Base-by-base conservation (phyloP, 352 stramenopile genomes). In the Phytophthora vignae region DNA sequence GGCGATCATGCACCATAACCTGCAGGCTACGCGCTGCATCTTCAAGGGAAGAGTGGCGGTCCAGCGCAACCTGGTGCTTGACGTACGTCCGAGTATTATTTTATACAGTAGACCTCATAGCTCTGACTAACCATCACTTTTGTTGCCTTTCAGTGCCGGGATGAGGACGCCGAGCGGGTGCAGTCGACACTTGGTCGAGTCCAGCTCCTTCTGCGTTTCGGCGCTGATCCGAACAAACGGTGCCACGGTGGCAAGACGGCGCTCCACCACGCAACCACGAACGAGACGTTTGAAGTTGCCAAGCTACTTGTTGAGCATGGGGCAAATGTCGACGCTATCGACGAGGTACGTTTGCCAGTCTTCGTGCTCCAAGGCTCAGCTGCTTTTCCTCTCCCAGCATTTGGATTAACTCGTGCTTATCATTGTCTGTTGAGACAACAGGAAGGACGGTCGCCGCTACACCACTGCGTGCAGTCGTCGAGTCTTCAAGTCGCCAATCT, bases 401-500 rank as follows among this genome's bases (percentile, higher is more conserved):
- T 22, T 29, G 25, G 25, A 29, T 29, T 29, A 4, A 29, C 38
- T 3, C 14, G 38, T 46, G 19, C 29, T 14, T 49, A 19, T 49
- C 31, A 21, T 49, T 21, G 19, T 2, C 36, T 15, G n/a, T 27
- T 10, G 3, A 9, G 17, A 48, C 19, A 22, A 40, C 55, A 77
- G 70, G 55, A 70, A 29, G 64, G 70, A 4, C 56, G 55, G 15
- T 55, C 70, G 5, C 64, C 64, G 40, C 55, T 77, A 25, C 44
- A 64, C 17, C 60, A 74, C 7, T 60, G 64, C 33, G 57, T 70
- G n/a, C 53, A 69, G 14, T 52, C 60, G 31, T 42, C 46, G 25
- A 77, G 70, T 42, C 61, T 73, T 7, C 36, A 73, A 14, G 65
- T 70, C 5, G 52, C n/a, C 0, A 52, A 74, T 52, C 46, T 74